Evolutionary conservation across 257 asterid genomes (phyloP).

Genomic region (Forsythia suspensa): DNA sequence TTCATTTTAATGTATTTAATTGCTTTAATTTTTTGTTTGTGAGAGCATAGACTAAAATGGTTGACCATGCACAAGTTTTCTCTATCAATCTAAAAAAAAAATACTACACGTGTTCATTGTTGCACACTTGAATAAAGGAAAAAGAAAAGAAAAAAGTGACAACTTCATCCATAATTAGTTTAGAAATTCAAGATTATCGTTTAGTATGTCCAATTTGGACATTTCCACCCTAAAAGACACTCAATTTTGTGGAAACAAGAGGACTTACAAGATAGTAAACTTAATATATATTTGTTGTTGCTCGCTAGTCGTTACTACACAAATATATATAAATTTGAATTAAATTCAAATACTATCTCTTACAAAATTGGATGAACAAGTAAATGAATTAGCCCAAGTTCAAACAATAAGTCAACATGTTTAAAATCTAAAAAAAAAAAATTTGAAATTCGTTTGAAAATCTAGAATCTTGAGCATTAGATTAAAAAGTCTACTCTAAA

Average conservation of each 20-base stretch:
- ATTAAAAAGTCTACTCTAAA: constrained; percentile 26
- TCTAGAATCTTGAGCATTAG: constrained; percentile 33
- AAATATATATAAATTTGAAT: too few relatives aligned
- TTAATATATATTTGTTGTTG: too few relatives aligned
- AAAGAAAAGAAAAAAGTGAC: neutral
- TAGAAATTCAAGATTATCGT: too few relatives aligned
- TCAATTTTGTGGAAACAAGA: neutral
- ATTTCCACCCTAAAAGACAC: neutral
- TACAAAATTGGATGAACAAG: neutral
- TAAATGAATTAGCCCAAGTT: neutral
- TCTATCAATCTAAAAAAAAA: too few relatives aligned
- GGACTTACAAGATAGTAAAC: neutral
- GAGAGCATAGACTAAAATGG: too few relatives aligned
- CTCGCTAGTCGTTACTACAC: too few relatives aligned
- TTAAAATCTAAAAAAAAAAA: neutral
- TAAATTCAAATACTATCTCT: too few relatives aligned
- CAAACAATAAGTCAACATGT: neutral
- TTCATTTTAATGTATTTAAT: too few relatives aligned
- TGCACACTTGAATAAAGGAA: too few relatives aligned
- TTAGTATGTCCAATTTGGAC: neutral
- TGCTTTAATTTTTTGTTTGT: too few relatives aligned
- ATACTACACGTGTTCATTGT: too few relatives aligned
- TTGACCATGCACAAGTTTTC: too few relatives aligned
- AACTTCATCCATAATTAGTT: neutral
- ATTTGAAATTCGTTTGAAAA: constrained; percentile 5